These are phyloP conservation scores for Castanospermum australe DNA, from an alignment of 306 rosid genomes.

Conservation along the genomic window DNA sequence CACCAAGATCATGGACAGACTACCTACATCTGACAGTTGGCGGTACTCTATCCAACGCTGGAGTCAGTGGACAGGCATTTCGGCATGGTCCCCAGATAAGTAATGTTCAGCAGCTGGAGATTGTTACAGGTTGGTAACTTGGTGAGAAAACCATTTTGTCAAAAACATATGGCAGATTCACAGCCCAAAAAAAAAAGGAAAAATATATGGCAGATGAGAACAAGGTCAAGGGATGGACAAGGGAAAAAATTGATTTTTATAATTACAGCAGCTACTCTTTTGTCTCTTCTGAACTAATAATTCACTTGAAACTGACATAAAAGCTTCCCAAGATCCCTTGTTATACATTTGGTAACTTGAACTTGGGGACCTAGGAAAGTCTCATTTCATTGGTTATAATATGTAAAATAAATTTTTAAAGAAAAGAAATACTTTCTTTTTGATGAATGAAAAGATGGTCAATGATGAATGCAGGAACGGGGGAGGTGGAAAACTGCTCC, in stretches of 20 bases:
- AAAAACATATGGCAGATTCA: too few species aligned
- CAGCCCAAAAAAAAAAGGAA: too few species aligned
- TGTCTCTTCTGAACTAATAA: conserved; percentile 29
- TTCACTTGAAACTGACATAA: not conserved
- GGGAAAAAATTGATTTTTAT: not conserved
- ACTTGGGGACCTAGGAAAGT: not conserved
- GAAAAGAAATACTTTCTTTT: not conserved
- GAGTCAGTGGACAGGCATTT: conserved; percentile 96
- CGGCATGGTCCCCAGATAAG: conserved; percentile 96
- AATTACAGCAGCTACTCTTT: not conserved
- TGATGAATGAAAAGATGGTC: conserved; percentile 1
- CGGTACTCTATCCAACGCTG: conserved; percentile 95
- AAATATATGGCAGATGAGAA: not conserved
- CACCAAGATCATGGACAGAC: conserved; percentile 98
- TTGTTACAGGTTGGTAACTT: conserved; percentile 81
- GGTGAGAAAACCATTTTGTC: not conserved
- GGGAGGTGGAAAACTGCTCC: conserved; percentile 78
- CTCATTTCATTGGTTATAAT: not conserved
- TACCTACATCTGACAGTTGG: conserved; percentile 92
- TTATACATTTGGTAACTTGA: not conserved
- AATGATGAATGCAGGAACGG: conserved; percentile 77
- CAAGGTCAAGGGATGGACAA: conserved; percentile 2
- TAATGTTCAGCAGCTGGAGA: conserved; percentile 87
- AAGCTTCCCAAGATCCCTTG: not conserved
- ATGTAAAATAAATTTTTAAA: not conserved